Evolutionary conservation across 306 rosid genomes (phyloP), one percentile per base, ranked within the genome.

Genomic region (Ammopiptanthus mongolicus): DNA sequence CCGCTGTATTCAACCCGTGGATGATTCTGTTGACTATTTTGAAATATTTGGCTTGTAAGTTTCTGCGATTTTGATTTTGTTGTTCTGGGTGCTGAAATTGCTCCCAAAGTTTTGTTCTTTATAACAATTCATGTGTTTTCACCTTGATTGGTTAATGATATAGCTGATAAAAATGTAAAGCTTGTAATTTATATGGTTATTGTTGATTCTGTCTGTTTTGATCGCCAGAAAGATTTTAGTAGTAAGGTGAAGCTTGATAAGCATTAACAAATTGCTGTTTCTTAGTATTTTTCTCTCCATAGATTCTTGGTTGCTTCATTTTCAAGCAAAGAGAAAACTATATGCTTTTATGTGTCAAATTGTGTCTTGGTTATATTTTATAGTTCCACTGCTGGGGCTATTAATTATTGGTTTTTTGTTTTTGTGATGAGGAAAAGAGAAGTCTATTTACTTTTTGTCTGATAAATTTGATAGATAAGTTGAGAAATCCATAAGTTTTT

Each of bases 11-110:
- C 97, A 95, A 41, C 91, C 98, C 13, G 69, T 90, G 12, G 93
- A 91, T 81, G 69, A 79, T 23, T 91, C 96, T 2, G 74, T 86
- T 25, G 88, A 92, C 81, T 95, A 92, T 67, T 92, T 95, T 67
- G 78, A 86, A 9, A 95, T 95, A 48, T 95, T 90, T 60, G 88
- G 97, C 12, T 7, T 83, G 99, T 95, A 82, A 88, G 97, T 71
- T 19, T 65, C 21, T 65, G 47, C n/a, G 28, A 5, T n/a, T 42
- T 70, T 58, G 0, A 17, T 14, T 36, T 57, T 31, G 1, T 17
- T 44, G 3, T 70, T 60, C n/a, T 34, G 61, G 65, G 59, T 65
- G 60, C 4, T 71, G n/a, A 65, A 65, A 59, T 66, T 78, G 42
- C 25, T 78, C 0, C 5, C 23, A 1, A 39, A 74, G 52, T 78